Base-by-base conservation (phyloP, 805 yeast genomes). In the Barnettozyma vustinii region DNA sequence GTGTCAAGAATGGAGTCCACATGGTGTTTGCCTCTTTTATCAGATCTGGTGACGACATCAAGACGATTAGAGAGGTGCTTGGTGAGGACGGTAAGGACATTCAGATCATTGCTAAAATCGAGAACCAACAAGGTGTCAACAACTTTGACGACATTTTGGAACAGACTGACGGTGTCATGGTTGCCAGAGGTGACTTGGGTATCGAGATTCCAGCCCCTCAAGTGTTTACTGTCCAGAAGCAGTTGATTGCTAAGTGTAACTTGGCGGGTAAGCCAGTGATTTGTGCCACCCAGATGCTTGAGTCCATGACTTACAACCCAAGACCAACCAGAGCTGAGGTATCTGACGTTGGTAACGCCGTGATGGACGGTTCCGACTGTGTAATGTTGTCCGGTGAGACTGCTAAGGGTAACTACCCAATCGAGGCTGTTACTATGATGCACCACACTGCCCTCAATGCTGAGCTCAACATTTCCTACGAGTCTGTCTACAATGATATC, bases 251-350 rank as follows among this genome's bases (percentile, higher is more conserved):
- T 68, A 94, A 94, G 79, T 94, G 96, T 81, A 95, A 94, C 84
- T 77, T 92, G 70, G 98, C 96, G 60, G 99, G 97, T 72, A 94
- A 94, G 83, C 99, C 99, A 67, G 97, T 90, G 61, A 90, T 94
- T 70, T 94, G 99, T 79, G 99, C 99, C 59, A 94, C 99, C 58
- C 99, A 94, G 78, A 94, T 94, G 99, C 84, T 94, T 72, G 99
- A 94, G 77, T 89, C 97, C 52, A 94, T 94, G 99, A 94, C 98
- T 54, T 89, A 86, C 77, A 94, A 94, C 86, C 99, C 99, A 72
- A 87, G 99, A 76, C 99, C 99, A 74, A 94, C 99, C 70, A 87
- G 99, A 79, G 99, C 99, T 61, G 99, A 94, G 78, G 99, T 94
- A 54, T 85, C 96, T 50, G 99, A 94, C 73, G 99, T 94, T 57